A percentile compares a stretch with the other conserved stretches of the same genome.
Evolutionary conservation across 2,329 filamentous ascomycete species (phyloP).

Genomic region (Xylaria arbuscula): DNA sequence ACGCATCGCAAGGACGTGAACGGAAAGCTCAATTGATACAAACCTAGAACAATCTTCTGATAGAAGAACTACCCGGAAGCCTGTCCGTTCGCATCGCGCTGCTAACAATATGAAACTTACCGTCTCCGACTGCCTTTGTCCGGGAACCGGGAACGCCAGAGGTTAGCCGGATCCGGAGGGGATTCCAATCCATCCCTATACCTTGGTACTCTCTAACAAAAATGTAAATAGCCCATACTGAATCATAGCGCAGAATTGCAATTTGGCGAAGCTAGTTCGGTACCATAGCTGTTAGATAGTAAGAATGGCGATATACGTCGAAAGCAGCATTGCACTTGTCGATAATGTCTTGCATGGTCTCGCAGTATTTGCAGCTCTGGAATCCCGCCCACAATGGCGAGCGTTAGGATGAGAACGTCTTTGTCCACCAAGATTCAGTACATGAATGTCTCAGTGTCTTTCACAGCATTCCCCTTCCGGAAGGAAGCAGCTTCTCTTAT

Average conservation of each 20-base stretch:
- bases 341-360: conserved; percentile 31
- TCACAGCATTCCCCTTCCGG: conserved; percentile 38
- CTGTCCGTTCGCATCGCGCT: conserved; percentile 7
- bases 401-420: conserved; percentile 32
- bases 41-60: background rate
- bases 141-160: background rate
- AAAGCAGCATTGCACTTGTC: conserved; percentile 13
- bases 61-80: conserved; percentile 2
- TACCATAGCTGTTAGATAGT: conserved; percentile 9
- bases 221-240: background rate
- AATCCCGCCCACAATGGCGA: conserved; percentile 21
- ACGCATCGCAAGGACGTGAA: background rate
- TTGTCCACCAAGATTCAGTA: conserved; percentile 19
- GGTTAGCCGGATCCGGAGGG: conserved; percentile 30
- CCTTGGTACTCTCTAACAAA: background rate
- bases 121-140: background rate
- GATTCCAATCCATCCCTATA: background rate
- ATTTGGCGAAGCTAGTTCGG: background rate
- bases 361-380: conserved; percentile 10
- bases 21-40: background rate
- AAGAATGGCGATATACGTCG: background rate
- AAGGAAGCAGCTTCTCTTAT: conserved; percentile 35
- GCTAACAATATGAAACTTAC: background rate
- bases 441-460: conserved; percentile 41
- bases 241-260: background rate